Evolutionary conservation across 2,329 filamentous ascomycete genomes (phyloP), one percentile per base, ranked within the genome.

Genomic region (Intubia oerlemansii): DNA sequence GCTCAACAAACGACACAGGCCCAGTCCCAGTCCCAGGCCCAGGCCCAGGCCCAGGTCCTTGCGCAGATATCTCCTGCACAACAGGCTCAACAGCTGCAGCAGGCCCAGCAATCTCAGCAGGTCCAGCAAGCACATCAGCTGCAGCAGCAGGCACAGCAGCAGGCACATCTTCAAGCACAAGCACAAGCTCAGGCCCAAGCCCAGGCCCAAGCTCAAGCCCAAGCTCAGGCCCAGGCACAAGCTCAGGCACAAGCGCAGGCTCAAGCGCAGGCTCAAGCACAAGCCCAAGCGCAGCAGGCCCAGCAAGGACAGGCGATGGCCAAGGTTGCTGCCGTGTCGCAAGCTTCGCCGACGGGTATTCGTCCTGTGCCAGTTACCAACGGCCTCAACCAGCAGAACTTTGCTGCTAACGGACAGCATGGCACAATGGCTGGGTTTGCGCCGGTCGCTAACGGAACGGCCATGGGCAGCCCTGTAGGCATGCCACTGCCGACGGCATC

Each of bases 381-480:
- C n/a, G n/a, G 52, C 20, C 42, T 64, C 26, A 58, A 54, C 34
- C 61, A 66, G 39, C 62, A 62, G 38, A 57, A 45, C 30, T 66
- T 59, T 34, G 45, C 65, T 33, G 57, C 55, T 21, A 64, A 58
- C 35, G 54, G 57, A n/a, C n/a, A n/a, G 3, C 60, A 64, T 32
- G 54, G 55, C 13, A 57, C 62, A 48, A 57, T 66, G 52, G 52
- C 59, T 4, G 52, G 52, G 5, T 62, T 58, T 38, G 57, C 50
- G 29, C 46, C 50, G 1, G 44, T n/a, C n/a, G n/a, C 52, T 1
- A 60, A 55, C 30, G 50, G 49, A 12, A 48, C 47, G 10, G 50
- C 52, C 7, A 47, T 58, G 40, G 50, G 51, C 4, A 53, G 57
- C 13, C 54, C 58, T 19, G 54, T 56, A 19, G 8, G 8, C n/a